Evolutionary conservation across 768 basidiomycete genomes (phyloP).

Genomic region (Sarcodon aspratus): DNA sequence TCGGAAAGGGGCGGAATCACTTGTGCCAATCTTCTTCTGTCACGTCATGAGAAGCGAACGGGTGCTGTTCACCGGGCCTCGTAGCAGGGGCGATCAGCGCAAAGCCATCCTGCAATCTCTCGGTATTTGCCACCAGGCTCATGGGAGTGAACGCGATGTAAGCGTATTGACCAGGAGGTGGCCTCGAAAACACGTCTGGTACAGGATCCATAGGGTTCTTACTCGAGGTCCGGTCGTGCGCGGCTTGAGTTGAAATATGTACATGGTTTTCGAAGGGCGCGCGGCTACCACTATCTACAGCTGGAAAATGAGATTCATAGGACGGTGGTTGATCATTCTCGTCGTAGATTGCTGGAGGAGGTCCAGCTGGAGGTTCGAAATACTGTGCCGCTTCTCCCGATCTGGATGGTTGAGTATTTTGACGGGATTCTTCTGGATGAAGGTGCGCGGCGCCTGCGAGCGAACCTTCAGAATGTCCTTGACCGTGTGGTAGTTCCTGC

Average conservation of each 20-base stretch:
- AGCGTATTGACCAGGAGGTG: neutral
- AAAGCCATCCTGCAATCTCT: constrained; percentile 31
- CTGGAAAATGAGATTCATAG: too few species aligned
- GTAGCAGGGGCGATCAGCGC: constrained; percentile 30
- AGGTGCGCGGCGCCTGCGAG: too few species aligned
- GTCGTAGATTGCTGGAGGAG: too few species aligned
- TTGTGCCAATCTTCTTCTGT: constrained; percentile 35
- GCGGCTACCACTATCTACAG: neutral
- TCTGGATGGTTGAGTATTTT: too few species aligned
- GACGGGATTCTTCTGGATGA: too few species aligned
- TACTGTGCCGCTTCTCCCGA: too few species aligned
- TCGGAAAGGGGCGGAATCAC: constrained; percentile 12
- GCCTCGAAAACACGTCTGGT: constrained; percentile 6
- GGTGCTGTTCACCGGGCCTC: constrained; percentile 22
- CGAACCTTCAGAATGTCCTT: too few species aligned
- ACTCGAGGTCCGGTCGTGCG: neutral
- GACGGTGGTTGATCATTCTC: too few species aligned
- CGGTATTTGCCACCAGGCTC: constrained; percentile 18
- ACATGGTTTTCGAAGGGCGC: neutral
- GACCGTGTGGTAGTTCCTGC: too few species aligned
- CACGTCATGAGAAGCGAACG: constrained; percentile 37
- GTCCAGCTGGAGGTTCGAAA: too few species aligned
- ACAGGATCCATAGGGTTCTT: constrained; percentile 8
- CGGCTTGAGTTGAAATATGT: neutral
- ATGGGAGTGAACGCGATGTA: constrained; percentile 16